Conservation (phyloP, 345 rosid species). For the Syzygium aqueum region DNA sequence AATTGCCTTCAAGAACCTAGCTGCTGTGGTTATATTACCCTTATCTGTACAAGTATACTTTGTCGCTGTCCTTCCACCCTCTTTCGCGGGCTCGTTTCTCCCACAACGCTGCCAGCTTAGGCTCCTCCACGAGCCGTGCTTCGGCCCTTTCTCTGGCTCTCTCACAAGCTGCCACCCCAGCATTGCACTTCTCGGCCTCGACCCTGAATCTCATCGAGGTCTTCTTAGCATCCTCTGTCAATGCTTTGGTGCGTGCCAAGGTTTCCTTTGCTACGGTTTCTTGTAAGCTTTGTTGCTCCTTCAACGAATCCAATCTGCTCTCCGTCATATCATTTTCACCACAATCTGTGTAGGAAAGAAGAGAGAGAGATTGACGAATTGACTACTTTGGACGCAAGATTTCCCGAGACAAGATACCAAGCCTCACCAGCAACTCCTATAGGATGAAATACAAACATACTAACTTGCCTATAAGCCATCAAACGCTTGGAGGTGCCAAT, state of each 20-base stretch:
- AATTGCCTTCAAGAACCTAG: background rate
- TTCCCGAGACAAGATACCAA: background rate
- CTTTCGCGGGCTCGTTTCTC: conserved; percentile 5
- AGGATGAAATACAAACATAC: background rate
- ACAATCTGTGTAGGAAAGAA: background rate
- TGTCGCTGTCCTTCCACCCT: background rate
- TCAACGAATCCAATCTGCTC: background rate
- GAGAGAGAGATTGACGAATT: background rate
- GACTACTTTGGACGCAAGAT: background rate
- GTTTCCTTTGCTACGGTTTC: background rate
- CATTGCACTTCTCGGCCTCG: conserved; percentile 39
- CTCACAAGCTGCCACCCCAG: conserved; percentile 25
- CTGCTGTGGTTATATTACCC: background rate
- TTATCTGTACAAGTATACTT: background rate
- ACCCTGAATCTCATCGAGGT: conserved; percentile 15
- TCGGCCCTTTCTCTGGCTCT: conserved; percentile 32
- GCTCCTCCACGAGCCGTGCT: conserved; percentile 19
- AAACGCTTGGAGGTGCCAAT: background rate
- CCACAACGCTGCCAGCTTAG: conserved; percentile 22
- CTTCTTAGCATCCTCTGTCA: background rate
- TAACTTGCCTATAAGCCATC: background rate
- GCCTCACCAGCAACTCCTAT: background rate
- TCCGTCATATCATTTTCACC: background rate
- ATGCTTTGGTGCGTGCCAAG: background rate
- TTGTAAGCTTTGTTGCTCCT: background rate